A percentile compares a stretch with the other conserved stretches of the same genome.
phyloP scores from a whole-genome alignment of 495 filamentous ascomycete species.

The Amniculicola lignicola region DNA sequence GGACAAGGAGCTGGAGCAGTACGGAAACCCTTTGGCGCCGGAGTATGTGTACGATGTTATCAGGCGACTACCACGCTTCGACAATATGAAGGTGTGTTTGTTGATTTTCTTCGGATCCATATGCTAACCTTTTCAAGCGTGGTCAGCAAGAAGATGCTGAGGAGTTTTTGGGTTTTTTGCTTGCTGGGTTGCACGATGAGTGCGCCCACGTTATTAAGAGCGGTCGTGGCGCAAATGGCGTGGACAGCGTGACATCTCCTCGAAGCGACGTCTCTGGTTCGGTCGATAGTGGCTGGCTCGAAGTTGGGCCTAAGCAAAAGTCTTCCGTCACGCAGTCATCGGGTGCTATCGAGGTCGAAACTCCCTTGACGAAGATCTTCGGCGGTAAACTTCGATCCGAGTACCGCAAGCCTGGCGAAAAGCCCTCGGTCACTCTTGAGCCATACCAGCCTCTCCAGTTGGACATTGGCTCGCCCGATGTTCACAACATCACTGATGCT shows the following conservation, averaged over 20 bases:
- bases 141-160: constrained; percentile 98
- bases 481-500: constrained; percentile 89
- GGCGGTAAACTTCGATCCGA: constrained; percentile 89
- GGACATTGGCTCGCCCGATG: constrained; percentile 80
- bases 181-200: constrained; percentile 92
- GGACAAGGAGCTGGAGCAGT: constrained; percentile 78
- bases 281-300: constrained; percentile 71
- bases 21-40: constrained; percentile 86
- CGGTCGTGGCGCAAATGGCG: constrained; percentile 34
- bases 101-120: neutral
- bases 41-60: constrained; percentile 96
- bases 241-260: constrained; percentile 45
- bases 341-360: constrained; percentile 65
- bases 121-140: constrained; percentile 53
- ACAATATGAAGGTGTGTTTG: constrained; percentile 77
- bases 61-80: constrained; percentile 76
- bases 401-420: constrained; percentile 78
- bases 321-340: constrained; percentile 83
- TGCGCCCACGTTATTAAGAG: constrained; percentile 70
- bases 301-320: constrained; percentile 90
- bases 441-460: constrained; percentile 93
- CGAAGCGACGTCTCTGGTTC: constrained; percentile 26
- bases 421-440: constrained; percentile 85
- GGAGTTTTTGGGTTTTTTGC: constrained; percentile 90
- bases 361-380: constrained; percentile 91